These are phyloP conservation scores for Lippia alba DNA, from an alignment of 305 asterid species.

Conservation along the genomic window DNA sequence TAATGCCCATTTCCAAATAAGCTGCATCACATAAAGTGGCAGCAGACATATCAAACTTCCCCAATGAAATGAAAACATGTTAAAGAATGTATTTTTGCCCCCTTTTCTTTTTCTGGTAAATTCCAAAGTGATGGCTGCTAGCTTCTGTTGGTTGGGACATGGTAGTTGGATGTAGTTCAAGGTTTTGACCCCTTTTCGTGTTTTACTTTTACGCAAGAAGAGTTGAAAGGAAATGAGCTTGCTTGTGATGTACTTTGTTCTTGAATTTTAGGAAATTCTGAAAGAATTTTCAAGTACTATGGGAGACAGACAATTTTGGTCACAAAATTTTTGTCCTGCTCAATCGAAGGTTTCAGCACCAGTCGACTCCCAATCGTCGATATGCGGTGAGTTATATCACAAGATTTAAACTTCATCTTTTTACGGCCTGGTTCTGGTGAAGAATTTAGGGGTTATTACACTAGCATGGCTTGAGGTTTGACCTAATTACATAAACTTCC, in stretches of 20 bases:
- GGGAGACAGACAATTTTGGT: conserved; percentile 42
- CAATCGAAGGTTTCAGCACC: conserved; percentile 43
- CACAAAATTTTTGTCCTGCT: conserved; percentile 45
- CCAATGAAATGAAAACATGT: conserved; percentile 1
- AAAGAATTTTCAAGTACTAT: conserved; percentile 41
- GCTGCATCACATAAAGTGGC: conserved; percentile 20
- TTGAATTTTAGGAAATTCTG: conserved; percentile 47
- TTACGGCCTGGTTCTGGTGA: no score
- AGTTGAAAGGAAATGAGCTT: neutral
- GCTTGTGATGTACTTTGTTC: neutral
- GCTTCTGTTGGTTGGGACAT: neutral
- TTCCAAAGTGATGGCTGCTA: conserved; percentile 6
- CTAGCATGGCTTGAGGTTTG: no score
- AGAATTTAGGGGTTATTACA: no score
- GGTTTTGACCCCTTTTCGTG: neutral
- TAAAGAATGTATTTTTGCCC: neutral
- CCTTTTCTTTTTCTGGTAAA: neutral
- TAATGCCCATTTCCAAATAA: conserved; percentile 26
- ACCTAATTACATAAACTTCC: no score
- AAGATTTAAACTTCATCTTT: neutral
- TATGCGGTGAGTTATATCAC: conserved; percentile 49
- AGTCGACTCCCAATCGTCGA: conserved; percentile 60
- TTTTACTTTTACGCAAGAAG: no score
- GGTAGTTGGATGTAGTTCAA: neutral
- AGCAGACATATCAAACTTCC: conserved; percentile 12